Evolutionary conservation across 2,329 filamentous ascomycete genomes (phyloP).

Genomic region (Penicillium sp.): DNA sequence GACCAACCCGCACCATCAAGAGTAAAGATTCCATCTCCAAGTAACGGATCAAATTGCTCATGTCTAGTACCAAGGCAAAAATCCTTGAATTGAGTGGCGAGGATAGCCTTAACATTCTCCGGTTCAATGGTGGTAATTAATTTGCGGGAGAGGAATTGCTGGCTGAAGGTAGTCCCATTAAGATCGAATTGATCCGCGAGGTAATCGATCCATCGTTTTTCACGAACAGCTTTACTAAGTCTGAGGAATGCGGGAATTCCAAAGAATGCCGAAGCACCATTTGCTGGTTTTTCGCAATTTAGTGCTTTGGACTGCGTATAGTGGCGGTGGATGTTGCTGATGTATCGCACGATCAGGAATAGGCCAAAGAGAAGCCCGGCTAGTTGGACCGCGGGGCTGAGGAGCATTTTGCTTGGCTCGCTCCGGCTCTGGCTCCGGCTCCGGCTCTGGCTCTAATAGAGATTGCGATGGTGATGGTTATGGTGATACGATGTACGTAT

Average conservation of each 20-base stretch:
- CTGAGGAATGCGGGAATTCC: constrained; percentile 33
- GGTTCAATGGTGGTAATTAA: constrained; percentile 41
- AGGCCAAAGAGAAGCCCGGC: constrained; percentile 23
- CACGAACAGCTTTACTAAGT: constrained; percentile 27
- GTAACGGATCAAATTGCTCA: constrained; percentile 59
- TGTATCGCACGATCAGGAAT: constrained; percentile 28
- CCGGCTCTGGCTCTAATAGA: no score
- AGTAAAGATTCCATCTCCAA: constrained; percentile 60
- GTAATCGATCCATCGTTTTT: constrained; percentile 37
- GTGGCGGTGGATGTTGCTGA: constrained; percentile 27
- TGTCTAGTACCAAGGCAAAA: constrained; percentile 80
- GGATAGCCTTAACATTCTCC: constrained; percentile 78
- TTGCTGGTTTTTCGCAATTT: constrained; percentile 27
- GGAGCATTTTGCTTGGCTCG: constrained; percentile 33
- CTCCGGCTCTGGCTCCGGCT: no score
- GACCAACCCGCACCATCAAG: constrained; percentile 82
- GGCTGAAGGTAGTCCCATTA: constrained; percentile 31
- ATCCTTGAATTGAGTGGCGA: constrained; percentile 81
- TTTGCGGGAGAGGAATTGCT: constrained; percentile 23
- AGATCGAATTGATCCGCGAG: constrained; percentile 28
- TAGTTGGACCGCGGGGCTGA: constrained; percentile 22
- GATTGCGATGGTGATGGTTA: no score
- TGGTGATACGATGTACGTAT: no score
- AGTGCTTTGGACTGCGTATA: constrained; percentile 31
- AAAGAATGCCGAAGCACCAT: constrained; percentile 18